A percentile compares a stretch with the other conserved stretches of the same genome.
phyloP scores from a whole-genome alignment of 345 rosid genomes.

The Crucihimalaya himalaica region DNA sequence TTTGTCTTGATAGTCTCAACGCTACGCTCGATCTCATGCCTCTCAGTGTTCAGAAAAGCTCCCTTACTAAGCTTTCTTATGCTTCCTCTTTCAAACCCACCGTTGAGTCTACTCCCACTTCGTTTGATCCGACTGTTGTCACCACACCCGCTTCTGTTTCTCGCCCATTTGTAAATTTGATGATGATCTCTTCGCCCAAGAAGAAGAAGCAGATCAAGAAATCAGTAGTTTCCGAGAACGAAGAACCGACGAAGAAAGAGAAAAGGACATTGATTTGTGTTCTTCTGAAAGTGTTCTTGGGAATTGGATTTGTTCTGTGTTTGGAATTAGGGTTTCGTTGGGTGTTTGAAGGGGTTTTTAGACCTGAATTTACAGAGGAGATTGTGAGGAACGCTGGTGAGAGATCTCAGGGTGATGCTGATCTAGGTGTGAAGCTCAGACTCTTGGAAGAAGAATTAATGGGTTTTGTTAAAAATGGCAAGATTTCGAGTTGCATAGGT shows the following conservation, averaged over 20 bases:
- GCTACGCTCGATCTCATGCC: slow-evolving; percentile 93
- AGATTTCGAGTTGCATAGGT: slow-evolving; percentile 56
- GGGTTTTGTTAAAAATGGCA: slow-evolving; percentile 38
- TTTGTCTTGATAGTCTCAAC: slow-evolving; percentile 81
- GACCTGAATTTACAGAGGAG: slow-evolving; percentile 50
- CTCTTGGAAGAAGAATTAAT: slow-evolving; percentile 54
- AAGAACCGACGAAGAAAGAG: neutral
- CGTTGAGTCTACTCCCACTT: slow-evolving; percentile 49
- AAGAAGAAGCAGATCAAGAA: slow-evolving; percentile 7
- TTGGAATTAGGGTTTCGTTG: slow-evolving; percentile 53
- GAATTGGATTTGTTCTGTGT: slow-evolving; percentile 45
- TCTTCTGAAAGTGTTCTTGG: slow-evolving; percentile 39
- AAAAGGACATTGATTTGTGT: neutral
- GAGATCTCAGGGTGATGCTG: slow-evolving; percentile 47
- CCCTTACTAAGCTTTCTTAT: slow-evolving; percentile 62
- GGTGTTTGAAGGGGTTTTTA: slow-evolving; percentile 42
- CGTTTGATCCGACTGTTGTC: slow-evolving; percentile 49
- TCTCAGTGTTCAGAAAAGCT: slow-evolving; percentile 62
- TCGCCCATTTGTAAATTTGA: slow-evolving; percentile 28
- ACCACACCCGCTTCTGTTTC: slow-evolving; percentile 62
- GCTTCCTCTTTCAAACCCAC: slow-evolving; percentile 35
- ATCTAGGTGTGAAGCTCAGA: slow-evolving; percentile 48
- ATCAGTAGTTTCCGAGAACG: neutral
- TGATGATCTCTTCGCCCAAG: slow-evolving; percentile 44
- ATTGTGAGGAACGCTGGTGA: slow-evolving; percentile 49